Conservation (phyloP, 1,139 yeast genomes). For the Waltiozyma sp. region DNA sequence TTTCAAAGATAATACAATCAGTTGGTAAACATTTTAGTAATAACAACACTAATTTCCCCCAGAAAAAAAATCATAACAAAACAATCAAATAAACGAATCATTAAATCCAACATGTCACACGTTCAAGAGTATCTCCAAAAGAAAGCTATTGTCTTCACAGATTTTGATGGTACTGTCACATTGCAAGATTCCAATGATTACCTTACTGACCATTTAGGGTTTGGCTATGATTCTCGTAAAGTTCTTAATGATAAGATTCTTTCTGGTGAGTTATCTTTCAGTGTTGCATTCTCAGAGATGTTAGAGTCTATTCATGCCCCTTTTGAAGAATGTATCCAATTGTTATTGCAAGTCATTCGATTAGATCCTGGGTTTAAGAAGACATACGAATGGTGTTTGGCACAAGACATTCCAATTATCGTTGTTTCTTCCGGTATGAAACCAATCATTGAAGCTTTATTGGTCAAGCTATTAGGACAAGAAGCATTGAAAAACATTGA, state of each 20-base stretch:
- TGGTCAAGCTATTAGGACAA: conserved; percentile 63
- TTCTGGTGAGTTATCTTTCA: conserved; percentile 55
- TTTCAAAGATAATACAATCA: too few species aligned
- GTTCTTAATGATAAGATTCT: conserved; percentile 64
- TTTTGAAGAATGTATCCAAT: conserved; percentile 72
- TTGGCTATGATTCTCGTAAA: conserved; percentile 60
- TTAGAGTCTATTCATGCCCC: conserved; percentile 68
- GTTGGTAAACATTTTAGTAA: too few species aligned
- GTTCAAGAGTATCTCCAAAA: conserved; percentile 16
- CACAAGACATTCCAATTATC: conserved; percentile 61
- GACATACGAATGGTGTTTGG: conserved; percentile 71
- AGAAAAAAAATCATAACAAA: too few species aligned
- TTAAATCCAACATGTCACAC: conserved; percentile 11
- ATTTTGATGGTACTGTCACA: conserved; percentile 97
- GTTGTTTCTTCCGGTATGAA: conserved; percentile 88
- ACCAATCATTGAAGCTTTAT: conserved; percentile 73
- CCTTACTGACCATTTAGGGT: conserved; percentile 80
- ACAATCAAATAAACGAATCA: conserved; percentile 10
- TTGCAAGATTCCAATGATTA: conserved; percentile 85
- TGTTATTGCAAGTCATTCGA: conserved; percentile 45
- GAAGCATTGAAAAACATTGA: conserved; percentile 65
- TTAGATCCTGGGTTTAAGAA: conserved; percentile 86
- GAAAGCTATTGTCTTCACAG: conserved; percentile 82
- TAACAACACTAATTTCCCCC: too few species aligned
- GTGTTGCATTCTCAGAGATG: conserved; percentile 81